Base-by-base conservation (phyloP, 768 basidiomycete genomes). In the Cubamyces lactineus region DNA sequence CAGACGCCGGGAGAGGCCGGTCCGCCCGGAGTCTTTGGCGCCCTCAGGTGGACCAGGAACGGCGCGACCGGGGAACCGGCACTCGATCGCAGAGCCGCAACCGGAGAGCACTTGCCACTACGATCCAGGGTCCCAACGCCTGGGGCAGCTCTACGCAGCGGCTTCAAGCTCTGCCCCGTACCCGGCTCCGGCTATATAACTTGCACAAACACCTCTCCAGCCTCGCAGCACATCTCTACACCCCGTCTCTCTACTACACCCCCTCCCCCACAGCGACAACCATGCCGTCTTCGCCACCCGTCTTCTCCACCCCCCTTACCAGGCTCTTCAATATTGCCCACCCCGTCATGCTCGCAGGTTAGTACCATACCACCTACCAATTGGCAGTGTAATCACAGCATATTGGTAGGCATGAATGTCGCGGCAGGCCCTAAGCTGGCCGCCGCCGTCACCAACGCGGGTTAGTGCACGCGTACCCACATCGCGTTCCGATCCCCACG, bases 401-500 rank as follows among this genome's bases (percentile, higher is more conserved):
- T 59, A 48, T 34, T 9, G 2, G 3, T 52, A 76, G 83, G 88
- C 57, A 93, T 94, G 92, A 92, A 91, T 70, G 86, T 94, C 34
- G 92, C 92, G 53, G 90, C 92, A 49, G 91, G 91, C 6, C 91
- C 92, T 12, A 88, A 81, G 74, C 77, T 95, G 8, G 93, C 93
- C 19, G 94, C 92, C 21, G 86, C 91, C 1, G 92, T 95, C n/a
- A 92, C 92, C n/a, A 95, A 95, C 69, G 85, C 94, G 21, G 94
- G 89, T 80, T 63, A 3, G 57, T 46, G 73, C 48, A 24, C 16
- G 23, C 4, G 24, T 24, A 21, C 19, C 19, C 17, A 16, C 34
- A 1, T 11, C 34, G 34, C 34, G 34, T 34, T 34, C 34, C 34
- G 34, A 34, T 7, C 5, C 34, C 34, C 9, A 34, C 34, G 34